Base-by-base conservation (phyloP, 2,329 filamentous ascomycete species). In the Alternaria gaisen region DNA sequence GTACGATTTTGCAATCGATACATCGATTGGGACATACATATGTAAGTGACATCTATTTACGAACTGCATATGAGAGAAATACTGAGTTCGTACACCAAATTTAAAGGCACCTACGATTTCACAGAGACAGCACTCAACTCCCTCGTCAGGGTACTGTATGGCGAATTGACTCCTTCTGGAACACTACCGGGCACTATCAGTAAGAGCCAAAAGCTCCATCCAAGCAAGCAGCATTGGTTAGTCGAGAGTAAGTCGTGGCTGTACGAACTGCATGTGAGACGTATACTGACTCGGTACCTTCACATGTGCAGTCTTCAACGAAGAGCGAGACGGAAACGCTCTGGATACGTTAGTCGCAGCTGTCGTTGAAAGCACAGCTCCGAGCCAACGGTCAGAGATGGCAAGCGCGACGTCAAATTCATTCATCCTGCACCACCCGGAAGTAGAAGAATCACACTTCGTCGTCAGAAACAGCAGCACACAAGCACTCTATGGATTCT, bases 1-100 rank as follows among this genome's bases (percentile, higher is more conserved):
- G 0, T 98, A 97, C 77, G 94, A 98, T 77, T 98, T 98, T 76
- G 93, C 93, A 44, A 93, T 94, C 86, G 94, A 98, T 72, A 90
- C 91, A 66, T 89, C 89, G 1, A 94, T 98, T 41, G 91, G 92
- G 6, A 97, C 94, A 1, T 97, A 97, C 72, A 86, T 98, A 41
- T 97, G 94, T 82, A 97, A 16, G 44, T 47, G n/a, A 20, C 18
- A 18, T 18, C 26, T 16, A 24, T 32, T 18, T 32, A 14, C n/a
- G 14, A 47, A 47, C 0, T 18, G 3, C n/a, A 32, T 24, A 26
- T 20, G 11, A 34, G 4, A 48, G 0, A 34, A 22, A 20, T 14
- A 40, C 36, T 40, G 36, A 40, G 16, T 40, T 34, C 14, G 16
- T 38, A 38, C 34, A 16, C 34, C 34, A 32, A 4, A 2, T 10